phyloP scores from a whole-genome alignment of 352 stramenopile genomes.

The Globisporangium carolinianum region DNA sequence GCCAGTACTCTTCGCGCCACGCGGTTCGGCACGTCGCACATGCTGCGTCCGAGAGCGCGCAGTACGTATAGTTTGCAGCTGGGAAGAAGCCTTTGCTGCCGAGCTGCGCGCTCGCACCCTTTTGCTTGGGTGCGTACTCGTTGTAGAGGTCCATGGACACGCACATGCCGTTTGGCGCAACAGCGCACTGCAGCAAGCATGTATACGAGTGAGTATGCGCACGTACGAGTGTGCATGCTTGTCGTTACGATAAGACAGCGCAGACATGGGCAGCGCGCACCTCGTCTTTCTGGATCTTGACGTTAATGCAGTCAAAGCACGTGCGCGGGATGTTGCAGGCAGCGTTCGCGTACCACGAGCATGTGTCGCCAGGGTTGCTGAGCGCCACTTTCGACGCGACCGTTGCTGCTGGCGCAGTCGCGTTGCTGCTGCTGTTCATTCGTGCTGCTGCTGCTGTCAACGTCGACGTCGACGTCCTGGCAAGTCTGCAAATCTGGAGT shows the following conservation, averaged over 20 bases:
- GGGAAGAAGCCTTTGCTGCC: constrained; percentile 12
- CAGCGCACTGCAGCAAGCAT: constrained; percentile 3
- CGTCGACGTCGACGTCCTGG: no score
- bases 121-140: background rate
- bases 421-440: no score
- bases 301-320: constrained; percentile 16
- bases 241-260: background rate
- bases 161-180: constrained; percentile 12
- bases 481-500: no score
- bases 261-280: background rate
- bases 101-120: background rate
- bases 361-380: constrained; percentile 2
- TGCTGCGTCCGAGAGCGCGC: constrained; percentile 1
- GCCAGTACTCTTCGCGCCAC: constrained; percentile 10
- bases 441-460: no score
- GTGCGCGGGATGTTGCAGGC: constrained; percentile 9
- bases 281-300: constrained; percentile 1
- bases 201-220: no score
- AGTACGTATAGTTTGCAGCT: constrained; percentile 14
- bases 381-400: background rate
- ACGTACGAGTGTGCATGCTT: background rate
- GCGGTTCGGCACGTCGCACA: constrained; percentile 8
- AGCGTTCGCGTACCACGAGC: constrained; percentile 9
- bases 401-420: background rate
- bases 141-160: constrained; percentile 8